These are phyloP conservation scores for Chrysoporthe cubensis DNA, from an alignment of 2,329 filamentous ascomycete species.

Conservation along the genomic window DNA sequence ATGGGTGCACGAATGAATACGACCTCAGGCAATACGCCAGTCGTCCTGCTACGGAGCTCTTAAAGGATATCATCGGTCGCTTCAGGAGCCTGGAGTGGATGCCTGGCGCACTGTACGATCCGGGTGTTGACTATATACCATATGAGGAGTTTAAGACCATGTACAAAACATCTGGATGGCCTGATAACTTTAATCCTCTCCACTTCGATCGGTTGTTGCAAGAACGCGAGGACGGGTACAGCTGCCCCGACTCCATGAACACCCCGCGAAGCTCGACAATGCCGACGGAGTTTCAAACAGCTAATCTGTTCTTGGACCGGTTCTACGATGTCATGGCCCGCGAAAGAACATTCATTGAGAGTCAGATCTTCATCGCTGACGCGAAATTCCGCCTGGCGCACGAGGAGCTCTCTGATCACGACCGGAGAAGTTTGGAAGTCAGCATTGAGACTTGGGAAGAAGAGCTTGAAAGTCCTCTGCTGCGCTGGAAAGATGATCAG, in stretches of 20 bases:
- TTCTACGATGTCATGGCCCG: not conserved
- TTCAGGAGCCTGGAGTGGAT: conserved; percentile 9
- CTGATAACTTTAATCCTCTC: conserved; percentile 1
- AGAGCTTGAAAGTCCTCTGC: not conserved
- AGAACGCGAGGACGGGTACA: not conserved
- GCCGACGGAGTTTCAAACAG: not conserved
- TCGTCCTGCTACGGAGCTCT: not conserved
- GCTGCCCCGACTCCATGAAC: not conserved
- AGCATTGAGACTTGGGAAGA: not conserved
- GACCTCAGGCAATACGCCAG: conserved; percentile 8
- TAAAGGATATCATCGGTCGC: conserved; percentile 3
- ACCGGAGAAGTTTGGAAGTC: not conserved
- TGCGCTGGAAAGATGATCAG: not conserved
- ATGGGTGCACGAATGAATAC: not conserved
- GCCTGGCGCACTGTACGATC: not conserved
- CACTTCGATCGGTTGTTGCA: not conserved
- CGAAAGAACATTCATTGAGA: not conserved
- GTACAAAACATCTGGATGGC: conserved; percentile 1
- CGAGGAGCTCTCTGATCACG: not conserved
- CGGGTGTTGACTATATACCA: not conserved
- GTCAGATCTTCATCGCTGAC: not conserved
- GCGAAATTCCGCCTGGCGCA: not conserved
- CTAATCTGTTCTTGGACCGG: not conserved
- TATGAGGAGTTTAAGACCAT: not conserved
- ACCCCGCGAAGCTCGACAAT: not conserved